Conservation (phyloP, 2,329 filamentous ascomycete genomes). For the Stenocarpella maydis region DNA sequence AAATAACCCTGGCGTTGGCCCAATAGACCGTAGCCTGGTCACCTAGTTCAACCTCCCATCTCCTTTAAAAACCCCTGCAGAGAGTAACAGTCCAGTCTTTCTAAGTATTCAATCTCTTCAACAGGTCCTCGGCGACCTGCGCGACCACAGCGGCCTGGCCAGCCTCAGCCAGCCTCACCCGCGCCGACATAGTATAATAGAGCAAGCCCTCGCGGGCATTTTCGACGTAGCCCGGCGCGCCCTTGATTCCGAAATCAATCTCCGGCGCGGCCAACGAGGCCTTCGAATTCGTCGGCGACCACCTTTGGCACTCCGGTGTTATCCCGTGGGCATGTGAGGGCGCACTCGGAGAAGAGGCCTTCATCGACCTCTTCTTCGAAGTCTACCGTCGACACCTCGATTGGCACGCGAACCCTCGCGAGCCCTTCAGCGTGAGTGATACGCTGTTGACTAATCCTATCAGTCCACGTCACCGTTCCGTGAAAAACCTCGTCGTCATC, state of each 20-base stretch:
- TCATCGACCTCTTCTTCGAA: slow-evolving; percentile 8
- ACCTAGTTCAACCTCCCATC: background rate
- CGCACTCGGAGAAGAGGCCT: background rate
- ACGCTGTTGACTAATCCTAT: too few relatives aligned
- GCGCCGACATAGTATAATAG: background rate
- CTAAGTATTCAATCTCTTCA: background rate
- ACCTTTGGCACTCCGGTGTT: background rate
- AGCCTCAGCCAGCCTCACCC: background rate
- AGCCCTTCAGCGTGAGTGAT: slow-evolving; percentile 25
- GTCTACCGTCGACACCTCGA: background rate
- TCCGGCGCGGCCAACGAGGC: background rate
- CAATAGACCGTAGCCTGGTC: background rate
- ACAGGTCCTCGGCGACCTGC: background rate
- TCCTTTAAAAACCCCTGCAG: background rate
- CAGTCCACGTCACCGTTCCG: too few relatives aligned
- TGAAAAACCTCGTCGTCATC: too few relatives aligned
- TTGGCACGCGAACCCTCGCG: background rate
- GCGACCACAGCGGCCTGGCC: background rate
- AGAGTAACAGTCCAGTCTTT: background rate
- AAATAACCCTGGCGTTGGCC: background rate
- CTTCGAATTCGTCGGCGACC: background rate
- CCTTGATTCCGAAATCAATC: background rate
- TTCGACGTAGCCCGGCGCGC: background rate
- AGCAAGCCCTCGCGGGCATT: background rate
- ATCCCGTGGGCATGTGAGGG: background rate